Evolutionary conservation across 352 stramenopile species (phyloP).

Genomic region (Aphanomyces astaci): DNA sequence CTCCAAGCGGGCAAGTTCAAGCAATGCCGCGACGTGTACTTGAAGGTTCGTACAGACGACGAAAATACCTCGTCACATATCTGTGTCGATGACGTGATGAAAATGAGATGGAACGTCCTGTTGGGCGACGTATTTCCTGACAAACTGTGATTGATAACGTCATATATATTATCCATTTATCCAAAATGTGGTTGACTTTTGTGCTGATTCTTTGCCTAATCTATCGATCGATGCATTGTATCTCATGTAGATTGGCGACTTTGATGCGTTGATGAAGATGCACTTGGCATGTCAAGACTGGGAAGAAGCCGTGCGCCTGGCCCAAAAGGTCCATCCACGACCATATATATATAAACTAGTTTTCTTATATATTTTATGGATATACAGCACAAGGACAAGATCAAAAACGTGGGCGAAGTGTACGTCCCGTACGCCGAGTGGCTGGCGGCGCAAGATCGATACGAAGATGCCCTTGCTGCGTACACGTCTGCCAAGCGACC

Average conservation of each 20-base stretch:
- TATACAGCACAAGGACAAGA: conserved; percentile 46
- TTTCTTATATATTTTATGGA: not conserved
- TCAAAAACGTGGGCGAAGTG: conserved; percentile 79
- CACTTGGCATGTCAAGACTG: conserved; percentile 88
- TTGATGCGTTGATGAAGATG: conserved; percentile 82
- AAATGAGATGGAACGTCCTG: not conserved
- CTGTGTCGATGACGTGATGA: not conserved
- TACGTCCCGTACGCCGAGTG: conserved; percentile 91
- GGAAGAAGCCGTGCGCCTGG: conserved; percentile 87
- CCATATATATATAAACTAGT: no score
- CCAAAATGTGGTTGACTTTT: no score
- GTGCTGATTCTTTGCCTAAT: no score
- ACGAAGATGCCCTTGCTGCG: conserved; percentile 88
- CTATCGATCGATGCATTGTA: no score
- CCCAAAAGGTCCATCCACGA: conserved; percentile 48
- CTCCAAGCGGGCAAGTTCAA: conserved; percentile 66
- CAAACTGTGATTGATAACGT: no score
- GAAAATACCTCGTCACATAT: no score
- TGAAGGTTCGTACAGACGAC: no score
- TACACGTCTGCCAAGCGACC: conserved; percentile 74
- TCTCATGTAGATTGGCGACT: conserved; percentile 49
- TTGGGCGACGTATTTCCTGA: no score
- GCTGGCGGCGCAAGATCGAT: conserved; percentile 86
- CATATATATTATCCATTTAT: no score
- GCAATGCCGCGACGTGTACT: conserved; percentile 67